Evolutionary conservation across 169 alveolate species (phyloP), one percentile per base, ranked within the genome.

Genomic region (Cryptosporidium felis): DNA sequence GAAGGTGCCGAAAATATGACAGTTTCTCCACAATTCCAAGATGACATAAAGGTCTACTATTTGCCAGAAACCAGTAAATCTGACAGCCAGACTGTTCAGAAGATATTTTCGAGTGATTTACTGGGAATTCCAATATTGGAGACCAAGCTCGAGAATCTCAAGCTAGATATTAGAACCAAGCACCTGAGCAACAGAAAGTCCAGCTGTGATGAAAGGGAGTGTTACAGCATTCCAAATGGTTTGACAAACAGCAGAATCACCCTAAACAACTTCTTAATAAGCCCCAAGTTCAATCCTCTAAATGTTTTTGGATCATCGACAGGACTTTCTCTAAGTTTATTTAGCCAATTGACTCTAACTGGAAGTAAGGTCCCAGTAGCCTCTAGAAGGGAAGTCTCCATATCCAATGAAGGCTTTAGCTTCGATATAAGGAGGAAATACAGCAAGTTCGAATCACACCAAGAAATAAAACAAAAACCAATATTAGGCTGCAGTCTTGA

Each of bases 391-490:
- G 81, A 65, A 30, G 18, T 65, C 12, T 12, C 18, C 9, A 8
- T 46, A 6, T 8, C 10, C 16, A 65, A 23, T 30, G 45, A 65
- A 16, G n/a, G 14, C 5, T 6, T 65, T 12, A 8, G n/a, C 2
- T 8, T 65, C 32, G 81, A 65, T 10, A n/a, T 65, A 6, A 65
- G 81, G 36, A 65, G 81, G 40, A 23, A 28, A 6, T 65, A 65
- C 21, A 14, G 18, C 10, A n/a, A 36, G n/a, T 0, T 56, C 38
- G 79, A n/a, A n/a, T n/a, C n/a, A n/a, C n/a, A n/a, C n/a, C n/a
- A n/a, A n/a, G n/a, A n/a, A n/a, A n/a, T n/a, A n/a, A n/a, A n/a
- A n/a, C n/a, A n/a, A n/a, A n/a, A n/a, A n/a, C n/a, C n/a, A n/a
- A n/a, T n/a, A n/a, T n/a, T n/a, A n/a, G n/a, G n/a, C n/a, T n/a